phyloP scores from a whole-genome alignment of 2,329 filamentous ascomycete genomes.

The Aspergillus hiratsukae region DNA sequence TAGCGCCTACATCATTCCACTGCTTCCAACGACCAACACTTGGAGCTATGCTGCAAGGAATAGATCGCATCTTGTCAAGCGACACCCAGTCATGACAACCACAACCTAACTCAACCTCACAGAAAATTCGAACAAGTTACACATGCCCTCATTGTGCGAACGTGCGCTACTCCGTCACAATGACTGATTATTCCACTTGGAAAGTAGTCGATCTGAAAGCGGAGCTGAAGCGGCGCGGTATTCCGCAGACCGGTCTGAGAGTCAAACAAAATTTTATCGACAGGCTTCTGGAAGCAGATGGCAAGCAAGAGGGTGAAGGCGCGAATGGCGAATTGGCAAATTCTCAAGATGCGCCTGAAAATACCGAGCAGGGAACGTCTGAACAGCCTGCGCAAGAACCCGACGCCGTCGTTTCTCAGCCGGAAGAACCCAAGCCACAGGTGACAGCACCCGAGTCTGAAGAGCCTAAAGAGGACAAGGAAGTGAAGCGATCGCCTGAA shows the following conservation, averaged over 20 bases:
- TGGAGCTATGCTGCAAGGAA: constrained; percentile 10
- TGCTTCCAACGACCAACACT: constrained; percentile 2
- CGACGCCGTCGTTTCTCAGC: constrained; percentile 1
- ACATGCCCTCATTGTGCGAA: constrained; percentile 2
- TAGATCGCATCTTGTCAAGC: constrained; percentile 7
- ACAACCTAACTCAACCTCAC: constrained; percentile 1
- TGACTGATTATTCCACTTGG: constrained; percentile 54
- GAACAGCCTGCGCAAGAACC: constrained; percentile 8
- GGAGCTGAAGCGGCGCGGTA: constrained; percentile 68
- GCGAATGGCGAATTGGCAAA: constrained; percentile 16
- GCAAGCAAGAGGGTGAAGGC: constrained; percentile 28
- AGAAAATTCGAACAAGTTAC: neutral
- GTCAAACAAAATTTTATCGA: constrained; percentile 61
- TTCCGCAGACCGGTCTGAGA: constrained; percentile 66
- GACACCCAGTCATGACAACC: constrained; percentile 8
- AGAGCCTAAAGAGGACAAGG: constrained; percentile 12
- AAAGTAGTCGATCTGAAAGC: constrained; percentile 73
- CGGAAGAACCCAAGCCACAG: neutral
- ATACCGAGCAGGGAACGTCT: constrained; percentile 8
- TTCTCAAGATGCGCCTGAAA: constrained; percentile 13
- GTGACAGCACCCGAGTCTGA: constrained; percentile 7
- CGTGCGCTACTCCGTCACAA: constrained; percentile 22
- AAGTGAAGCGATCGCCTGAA: constrained; percentile 6
- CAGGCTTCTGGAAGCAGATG: constrained; percentile 50
- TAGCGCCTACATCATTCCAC: constrained; percentile 17